Conservation (phyloP, 345 rosid species). For the Gossypium bickii region DNA sequence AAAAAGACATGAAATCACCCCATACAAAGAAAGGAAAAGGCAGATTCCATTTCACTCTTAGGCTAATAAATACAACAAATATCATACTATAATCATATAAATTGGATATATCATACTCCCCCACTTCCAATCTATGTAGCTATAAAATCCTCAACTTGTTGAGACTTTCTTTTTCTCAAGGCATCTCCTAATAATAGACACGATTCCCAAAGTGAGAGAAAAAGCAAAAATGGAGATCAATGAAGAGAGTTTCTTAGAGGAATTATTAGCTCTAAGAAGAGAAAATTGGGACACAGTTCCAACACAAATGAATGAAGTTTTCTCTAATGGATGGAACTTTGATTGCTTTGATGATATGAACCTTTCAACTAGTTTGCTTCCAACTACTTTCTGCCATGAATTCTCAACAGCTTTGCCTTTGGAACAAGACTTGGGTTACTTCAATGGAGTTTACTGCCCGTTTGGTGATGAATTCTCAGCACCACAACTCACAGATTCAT, state of each 20-base stretch:
- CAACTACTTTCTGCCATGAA: conserved; percentile 24
- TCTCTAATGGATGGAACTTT: conserved; percentile 20
- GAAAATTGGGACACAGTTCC: conserved; percentile 33
- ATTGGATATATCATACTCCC: background rate
- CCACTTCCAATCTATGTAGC: conserved; percentile 3
- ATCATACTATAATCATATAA: conserved; percentile 2
- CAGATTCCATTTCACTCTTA: conserved; percentile 26
- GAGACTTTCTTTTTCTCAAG: conserved; percentile 29
- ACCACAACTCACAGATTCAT: conserved; percentile 39
- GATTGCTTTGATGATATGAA: conserved; percentile 18
- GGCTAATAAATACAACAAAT: conserved; percentile 15
- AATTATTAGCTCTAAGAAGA: conserved; percentile 31
- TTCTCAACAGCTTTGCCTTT: conserved; percentile 9
- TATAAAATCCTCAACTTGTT: conserved; percentile 30
- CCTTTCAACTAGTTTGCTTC: conserved; percentile 15
- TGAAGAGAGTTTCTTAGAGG: conserved; percentile 38
- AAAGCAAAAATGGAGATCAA: conserved; percentile 29
- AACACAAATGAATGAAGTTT: conserved; percentile 25
- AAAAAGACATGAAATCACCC: conserved; percentile 35
- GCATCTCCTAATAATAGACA: conserved; percentile 16
- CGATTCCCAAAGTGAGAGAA: conserved; percentile 10
- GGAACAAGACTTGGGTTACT: conserved; percentile 31
- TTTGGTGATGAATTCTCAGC: conserved; percentile 30
- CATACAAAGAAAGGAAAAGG: background rate
- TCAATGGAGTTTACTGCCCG: conserved; percentile 28